phyloP scores from a whole-genome alignment of 140 eudicot genomes.

The Senecio squalidus region DNA sequence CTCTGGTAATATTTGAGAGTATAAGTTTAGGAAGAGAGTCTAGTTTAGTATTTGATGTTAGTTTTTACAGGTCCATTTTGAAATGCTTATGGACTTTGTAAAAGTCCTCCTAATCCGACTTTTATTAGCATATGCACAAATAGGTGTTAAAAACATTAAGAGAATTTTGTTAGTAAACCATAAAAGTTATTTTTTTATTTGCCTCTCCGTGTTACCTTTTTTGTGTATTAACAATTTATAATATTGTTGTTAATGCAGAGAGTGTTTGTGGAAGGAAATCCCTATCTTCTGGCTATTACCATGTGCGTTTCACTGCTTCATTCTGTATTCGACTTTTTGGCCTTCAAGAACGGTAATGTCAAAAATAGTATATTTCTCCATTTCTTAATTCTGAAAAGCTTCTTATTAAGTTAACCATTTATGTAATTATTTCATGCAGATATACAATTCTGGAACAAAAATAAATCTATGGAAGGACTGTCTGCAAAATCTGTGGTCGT shows the following conservation, averaged over 20 bases:
- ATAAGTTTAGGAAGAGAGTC: too few species aligned
- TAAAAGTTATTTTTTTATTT: too few species aligned
- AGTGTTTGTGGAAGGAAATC: conserved; percentile 96
- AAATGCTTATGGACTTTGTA: too few species aligned
- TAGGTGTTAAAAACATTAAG: too few species aligned
- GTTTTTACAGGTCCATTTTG: too few species aligned
- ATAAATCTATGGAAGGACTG: conserved; percentile 96
- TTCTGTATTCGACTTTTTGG: conserved; percentile 90
- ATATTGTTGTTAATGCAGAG: conserved; percentile 48
- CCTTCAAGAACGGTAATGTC: conserved; percentile 82
- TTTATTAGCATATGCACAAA: too few species aligned
- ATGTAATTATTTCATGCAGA: conserved; percentile 34
- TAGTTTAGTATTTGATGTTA: too few species aligned
- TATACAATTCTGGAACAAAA: conserved; percentile 96
- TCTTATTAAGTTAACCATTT: not conserved
- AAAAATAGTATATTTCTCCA: not conserved
- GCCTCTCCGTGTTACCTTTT: not conserved
- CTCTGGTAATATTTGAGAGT: too few species aligned
- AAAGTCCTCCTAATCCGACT: too few species aligned
- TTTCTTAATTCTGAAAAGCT: not conserved
- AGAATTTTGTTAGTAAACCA: too few species aligned
- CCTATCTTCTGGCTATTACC: conserved; percentile 74
- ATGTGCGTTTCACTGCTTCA: conserved; percentile 88
- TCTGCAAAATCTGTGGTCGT: conserved; percentile 91
- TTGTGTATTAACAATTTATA: not conserved